These are phyloP conservation scores for Sisymbrium altissimum DNA, from an alignment of 345 rosid genomes.

Conservation along the genomic window DNA sequence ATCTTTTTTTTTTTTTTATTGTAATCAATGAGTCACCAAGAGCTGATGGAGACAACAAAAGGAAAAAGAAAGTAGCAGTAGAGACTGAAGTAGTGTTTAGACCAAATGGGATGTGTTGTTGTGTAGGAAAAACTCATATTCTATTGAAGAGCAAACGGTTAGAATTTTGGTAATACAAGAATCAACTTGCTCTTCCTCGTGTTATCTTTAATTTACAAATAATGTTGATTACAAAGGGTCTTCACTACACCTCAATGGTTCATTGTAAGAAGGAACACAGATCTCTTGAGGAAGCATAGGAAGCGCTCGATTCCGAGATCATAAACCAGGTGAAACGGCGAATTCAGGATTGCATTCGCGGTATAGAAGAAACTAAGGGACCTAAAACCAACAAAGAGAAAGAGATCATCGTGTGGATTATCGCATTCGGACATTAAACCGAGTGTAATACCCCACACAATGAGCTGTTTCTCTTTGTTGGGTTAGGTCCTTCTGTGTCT, in stretches of 20 bases:
- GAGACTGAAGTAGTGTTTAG: slow-evolving; percentile 6
- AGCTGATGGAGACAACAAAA: neutral
- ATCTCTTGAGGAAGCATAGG: neutral
- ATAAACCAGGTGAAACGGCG: neutral
- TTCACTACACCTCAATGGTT: neutral
- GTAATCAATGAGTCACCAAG: slow-evolving; percentile 4
- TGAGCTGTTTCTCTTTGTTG: slow-evolving; percentile 9
- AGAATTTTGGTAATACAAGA: slow-evolving; percentile 5
- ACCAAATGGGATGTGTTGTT: slow-evolving; percentile 22
- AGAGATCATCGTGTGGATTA: slow-evolving; percentile 5
- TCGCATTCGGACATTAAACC: slow-evolving; percentile 7
- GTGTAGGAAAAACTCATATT: slow-evolving; percentile 9
- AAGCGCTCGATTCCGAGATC: neutral
- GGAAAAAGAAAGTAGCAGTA: neutral
- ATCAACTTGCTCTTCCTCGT: slow-evolving; percentile 2
- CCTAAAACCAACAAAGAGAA: neutral
- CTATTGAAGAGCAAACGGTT: neutral
- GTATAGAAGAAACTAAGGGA: neutral
- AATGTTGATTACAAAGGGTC: neutral
- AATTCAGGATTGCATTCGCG: neutral
- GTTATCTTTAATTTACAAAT: slow-evolving; percentile 1
- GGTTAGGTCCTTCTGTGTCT: slow-evolving; percentile 1
- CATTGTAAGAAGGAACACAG: neutral
- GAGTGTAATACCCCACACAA: neutral
- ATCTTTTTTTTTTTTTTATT: slow-evolving; percentile 2